phyloP scores from a whole-genome alignment of 2,329 filamentous ascomycete genomes.

The Trichophyton rubrum region DNA sequence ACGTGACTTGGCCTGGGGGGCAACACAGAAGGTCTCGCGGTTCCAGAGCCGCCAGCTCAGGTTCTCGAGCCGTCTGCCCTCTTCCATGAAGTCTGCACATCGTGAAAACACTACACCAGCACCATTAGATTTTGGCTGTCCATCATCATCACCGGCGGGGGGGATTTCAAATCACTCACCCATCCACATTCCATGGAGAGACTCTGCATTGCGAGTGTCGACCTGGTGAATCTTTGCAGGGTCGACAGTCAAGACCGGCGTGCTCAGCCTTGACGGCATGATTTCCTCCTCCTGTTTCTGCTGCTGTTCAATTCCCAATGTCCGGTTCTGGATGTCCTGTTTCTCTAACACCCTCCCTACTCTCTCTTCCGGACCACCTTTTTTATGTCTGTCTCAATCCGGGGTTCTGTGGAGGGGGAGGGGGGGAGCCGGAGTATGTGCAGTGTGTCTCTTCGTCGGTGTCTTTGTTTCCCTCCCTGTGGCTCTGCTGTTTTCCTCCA shows the following conservation, averaged over 20 bases:
- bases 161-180: slow-evolving; percentile 46
- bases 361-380: not conserved
- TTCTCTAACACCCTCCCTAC: not conserved
- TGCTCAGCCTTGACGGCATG: slow-evolving; percentile 70
- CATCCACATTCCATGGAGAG: slow-evolving; percentile 93
- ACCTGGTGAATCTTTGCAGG: slow-evolving; percentile 86
- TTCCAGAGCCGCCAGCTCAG: slow-evolving; percentile 94
- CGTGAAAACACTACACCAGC: slow-evolving; percentile 65
- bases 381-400: not conserved
- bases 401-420: not conserved
- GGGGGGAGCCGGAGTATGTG: not conserved
- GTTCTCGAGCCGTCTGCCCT: slow-evolving; percentile 86
- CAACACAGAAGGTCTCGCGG: slow-evolving; percentile 80
- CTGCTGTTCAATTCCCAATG: not conserved
- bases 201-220: slow-evolving; percentile 83
- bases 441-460: not conserved
- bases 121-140: slow-evolving; percentile 5
- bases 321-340: not conserved
- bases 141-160: not conserved
- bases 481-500: not conserved
- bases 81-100: slow-evolving; percentile 85
- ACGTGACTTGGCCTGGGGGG: slow-evolving; percentile 38
- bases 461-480: not conserved
- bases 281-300: slow-evolving; percentile 5
- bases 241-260: slow-evolving; percentile 82